Conservation (phyloP, 148 eudicot genomes). For the Chenopodium quinoa region DNA sequence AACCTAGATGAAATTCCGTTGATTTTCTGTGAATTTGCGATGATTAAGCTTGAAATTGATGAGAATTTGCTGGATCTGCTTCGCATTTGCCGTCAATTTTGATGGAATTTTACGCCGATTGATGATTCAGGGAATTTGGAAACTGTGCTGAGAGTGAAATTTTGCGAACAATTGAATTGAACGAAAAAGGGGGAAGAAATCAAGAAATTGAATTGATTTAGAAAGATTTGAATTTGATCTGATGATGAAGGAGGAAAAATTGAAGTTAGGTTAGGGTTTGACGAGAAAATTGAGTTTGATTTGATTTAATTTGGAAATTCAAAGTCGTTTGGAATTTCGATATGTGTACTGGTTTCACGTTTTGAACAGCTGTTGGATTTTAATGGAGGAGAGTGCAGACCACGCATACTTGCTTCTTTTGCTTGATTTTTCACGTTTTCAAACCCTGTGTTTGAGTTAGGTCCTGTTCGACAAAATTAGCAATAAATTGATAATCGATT, state of each 20-base stretch:
- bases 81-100: neutral
- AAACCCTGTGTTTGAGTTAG: too few species aligned
- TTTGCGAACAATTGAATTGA: neutral
- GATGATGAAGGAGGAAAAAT: neutral
- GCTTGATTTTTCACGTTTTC: too few species aligned
- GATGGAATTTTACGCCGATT: neutral
- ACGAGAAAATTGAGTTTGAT: too few species aligned
- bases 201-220: neutral
- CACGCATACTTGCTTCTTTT: neutral
- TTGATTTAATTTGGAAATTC: neutral
- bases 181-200: neutral
- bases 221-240: neutral
- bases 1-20: neutral
- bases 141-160: neutral
- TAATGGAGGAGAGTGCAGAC: neutral
- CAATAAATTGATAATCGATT: too few species aligned
- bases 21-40: neutral
- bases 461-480: too few species aligned
- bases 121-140: neutral
- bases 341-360: neutral
- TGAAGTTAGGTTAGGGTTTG: conserved; percentile 13
- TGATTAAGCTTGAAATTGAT: neutral
- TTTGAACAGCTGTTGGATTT: conserved; percentile 14
- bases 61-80: conserved; percentile 6
- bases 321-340: neutral